phyloP scores from a whole-genome alignment of 202 grass and related monocot species.

The Panicum hallii region DNA sequence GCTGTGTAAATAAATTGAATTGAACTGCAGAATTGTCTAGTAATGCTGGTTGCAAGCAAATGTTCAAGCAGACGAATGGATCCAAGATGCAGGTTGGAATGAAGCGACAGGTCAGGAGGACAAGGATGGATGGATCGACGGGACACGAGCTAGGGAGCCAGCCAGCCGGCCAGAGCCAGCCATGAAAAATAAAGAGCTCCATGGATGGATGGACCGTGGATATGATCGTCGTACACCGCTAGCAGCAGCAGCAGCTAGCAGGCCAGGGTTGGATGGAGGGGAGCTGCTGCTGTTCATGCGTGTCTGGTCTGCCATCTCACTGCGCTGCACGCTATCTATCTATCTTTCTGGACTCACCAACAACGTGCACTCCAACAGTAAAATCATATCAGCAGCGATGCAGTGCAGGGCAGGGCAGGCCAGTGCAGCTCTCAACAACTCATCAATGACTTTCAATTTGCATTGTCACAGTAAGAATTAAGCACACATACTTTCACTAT shows the following conservation, averaged over 20 bases:
- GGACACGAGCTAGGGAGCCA: constrained; percentile 3
- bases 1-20: too few species aligned
- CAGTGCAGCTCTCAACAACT: background rate
- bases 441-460: too few species aligned
- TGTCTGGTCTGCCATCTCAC: background rate
- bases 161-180: background rate
- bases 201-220: constrained; percentile 24
- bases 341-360: constrained; percentile 20
- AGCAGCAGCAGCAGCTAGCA: background rate
- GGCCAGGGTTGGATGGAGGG: background rate
- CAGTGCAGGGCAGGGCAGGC: background rate
- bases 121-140: constrained; percentile 38
- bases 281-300: background rate
- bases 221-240: constrained; percentile 1
- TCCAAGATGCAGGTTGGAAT: constrained; percentile 18
- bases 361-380: constrained; percentile 34
- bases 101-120: constrained; percentile 48
- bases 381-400: background rate
- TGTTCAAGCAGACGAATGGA: background rate
- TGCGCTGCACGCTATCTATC: constrained; percentile 28
- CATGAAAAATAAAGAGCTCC: background rate
- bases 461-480: too few species aligned
- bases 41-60: background rate
- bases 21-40: too few species aligned
- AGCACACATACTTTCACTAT: too few species aligned